These are phyloP conservation scores for Lactifluus rugatus DNA, from an alignment of 768 basidiomycete genomes.

Conservation along the genomic window DNA sequence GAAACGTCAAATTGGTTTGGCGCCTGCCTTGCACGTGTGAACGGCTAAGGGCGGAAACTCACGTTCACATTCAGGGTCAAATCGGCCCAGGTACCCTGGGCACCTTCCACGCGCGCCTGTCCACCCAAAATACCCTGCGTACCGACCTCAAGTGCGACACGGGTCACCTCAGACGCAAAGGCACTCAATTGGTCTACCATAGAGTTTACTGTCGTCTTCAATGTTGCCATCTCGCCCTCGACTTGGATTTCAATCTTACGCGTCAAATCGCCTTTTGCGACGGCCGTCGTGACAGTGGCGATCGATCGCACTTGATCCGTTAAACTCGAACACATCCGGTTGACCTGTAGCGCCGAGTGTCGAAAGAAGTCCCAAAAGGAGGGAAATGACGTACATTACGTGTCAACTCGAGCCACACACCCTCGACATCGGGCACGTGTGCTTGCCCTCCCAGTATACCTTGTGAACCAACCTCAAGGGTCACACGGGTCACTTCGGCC, in stretches of 20 bases:
- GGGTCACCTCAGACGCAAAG: slow-evolving; percentile 72
- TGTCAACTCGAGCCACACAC: slow-evolving; percentile 73
- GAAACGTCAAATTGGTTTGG: background rate
- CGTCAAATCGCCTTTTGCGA: slow-evolving; percentile 79
- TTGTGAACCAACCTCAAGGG: slow-evolving; percentile 74
- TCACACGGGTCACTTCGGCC: slow-evolving; percentile 73
- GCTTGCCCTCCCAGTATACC: slow-evolving; percentile 84
- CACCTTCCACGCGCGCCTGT: slow-evolving; percentile 78
- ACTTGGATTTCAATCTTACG: slow-evolving; percentile 86
- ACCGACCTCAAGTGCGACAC: slow-evolving; percentile 78
- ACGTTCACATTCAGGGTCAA: slow-evolving; percentile 84
- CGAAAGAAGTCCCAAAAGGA: background rate
- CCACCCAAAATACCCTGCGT: slow-evolving; percentile 83
- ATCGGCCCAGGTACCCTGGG: slow-evolving; percentile 86
- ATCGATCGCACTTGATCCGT: slow-evolving; percentile 74
- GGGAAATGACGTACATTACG: slow-evolving; percentile 40
- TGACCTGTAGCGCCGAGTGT: slow-evolving; percentile 35
- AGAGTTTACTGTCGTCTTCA: slow-evolving; percentile 74
- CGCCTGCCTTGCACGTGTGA: background rate
- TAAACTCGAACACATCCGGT: slow-evolving; percentile 66
- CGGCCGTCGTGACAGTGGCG: slow-evolving; percentile 74
- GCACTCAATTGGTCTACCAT: slow-evolving; percentile 84
- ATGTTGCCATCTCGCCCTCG: slow-evolving; percentile 73
- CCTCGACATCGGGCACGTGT: slow-evolving; percentile 75
- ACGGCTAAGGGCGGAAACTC: slow-evolving; percentile 16